These are phyloP conservation scores for Saccharomyces hybrid DNA, from an alignment of 1,139 yeast genomes.

Conservation along the genomic window DNA sequence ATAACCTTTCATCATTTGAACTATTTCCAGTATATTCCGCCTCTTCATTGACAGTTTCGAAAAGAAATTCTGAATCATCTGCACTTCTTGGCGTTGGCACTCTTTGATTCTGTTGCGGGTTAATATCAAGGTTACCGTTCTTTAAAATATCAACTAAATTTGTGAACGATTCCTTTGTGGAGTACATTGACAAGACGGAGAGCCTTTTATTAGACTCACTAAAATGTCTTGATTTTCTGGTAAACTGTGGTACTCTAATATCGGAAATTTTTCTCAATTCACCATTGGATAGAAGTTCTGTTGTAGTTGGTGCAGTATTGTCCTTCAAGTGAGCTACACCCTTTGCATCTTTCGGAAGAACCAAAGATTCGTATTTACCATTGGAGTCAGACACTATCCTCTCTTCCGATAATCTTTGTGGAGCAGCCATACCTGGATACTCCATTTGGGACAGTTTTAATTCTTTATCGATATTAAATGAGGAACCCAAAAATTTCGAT, in stretches of 20 bases:
- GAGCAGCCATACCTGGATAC: conserved; percentile 7
- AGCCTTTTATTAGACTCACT: conserved; percentile 58
- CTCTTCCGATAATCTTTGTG: conserved; percentile 6
- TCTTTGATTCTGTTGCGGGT: conserved; percentile 7
- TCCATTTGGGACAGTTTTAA: conserved; percentile 29
- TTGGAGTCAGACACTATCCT: conserved; percentile 13
- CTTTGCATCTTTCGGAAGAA: conserved; percentile 23
- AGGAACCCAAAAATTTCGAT: conserved; percentile 38
- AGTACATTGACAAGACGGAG: conserved; percentile 61
- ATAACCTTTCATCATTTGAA: conserved; percentile 28
- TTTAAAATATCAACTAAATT: conserved; percentile 52
- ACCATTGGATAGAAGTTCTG: conserved; percentile 5
- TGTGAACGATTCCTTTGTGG: conserved; percentile 57
- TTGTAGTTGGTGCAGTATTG: conserved; percentile 6
- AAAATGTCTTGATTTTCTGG: conserved; percentile 58
- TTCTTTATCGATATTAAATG: conserved; percentile 40
- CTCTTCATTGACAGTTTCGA: conserved; percentile 28
- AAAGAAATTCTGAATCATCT: conserved; percentile 25
- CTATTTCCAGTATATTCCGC: conserved; percentile 29
- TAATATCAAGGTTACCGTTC: conserved; percentile 19
- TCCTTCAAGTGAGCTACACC: conserved; percentile 24
- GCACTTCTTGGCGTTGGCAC: conserved; percentile 17
- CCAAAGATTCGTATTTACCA: conserved; percentile 13
- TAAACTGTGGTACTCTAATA: conserved; percentile 60
- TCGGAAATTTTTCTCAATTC: conserved; percentile 47